phyloP scores from a whole-genome alignment of 2,329 filamentous ascomycete species.

The Beauveria medogensis region DNA sequence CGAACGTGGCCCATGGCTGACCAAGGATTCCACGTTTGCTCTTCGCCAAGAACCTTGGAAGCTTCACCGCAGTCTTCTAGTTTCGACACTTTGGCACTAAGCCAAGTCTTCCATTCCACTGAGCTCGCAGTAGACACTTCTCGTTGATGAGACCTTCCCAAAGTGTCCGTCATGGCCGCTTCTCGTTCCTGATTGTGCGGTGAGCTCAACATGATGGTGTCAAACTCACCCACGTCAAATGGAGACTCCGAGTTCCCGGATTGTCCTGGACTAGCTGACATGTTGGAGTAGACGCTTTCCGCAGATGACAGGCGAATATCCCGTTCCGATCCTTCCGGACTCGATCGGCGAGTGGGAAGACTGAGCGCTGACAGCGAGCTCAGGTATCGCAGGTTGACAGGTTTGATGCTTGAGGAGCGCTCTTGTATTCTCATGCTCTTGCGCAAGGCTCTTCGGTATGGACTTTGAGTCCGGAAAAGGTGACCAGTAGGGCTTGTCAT shows the following conservation, averaged over 20 bases:
- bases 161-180: not conserved
- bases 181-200: not conserved
- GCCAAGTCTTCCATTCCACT: conserved; percentile 47
- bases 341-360: conserved; percentile 32
- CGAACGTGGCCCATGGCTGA: conserved; percentile 33
- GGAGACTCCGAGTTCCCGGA: not conserved
- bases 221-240: not conserved
- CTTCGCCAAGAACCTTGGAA: conserved; percentile 7
- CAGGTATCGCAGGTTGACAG: conserved; percentile 27
- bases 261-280: conserved; percentile 16
- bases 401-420: conserved; percentile 14
- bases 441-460: conserved; percentile 45
- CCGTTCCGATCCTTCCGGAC: conserved; percentile 30
- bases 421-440: conserved; percentile 32
- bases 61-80: conserved; percentile 24
- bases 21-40: conserved; percentile 9
- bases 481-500: conserved; percentile 42
- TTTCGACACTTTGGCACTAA: conserved; percentile 43
- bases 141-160: conserved; percentile 22
- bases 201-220: not conserved
- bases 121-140: conserved; percentile 37
- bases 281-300: conserved; percentile 42
- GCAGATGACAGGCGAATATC: conserved; percentile 31
- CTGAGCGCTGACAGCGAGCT: conserved; percentile 32
- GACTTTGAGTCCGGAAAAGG: conserved; percentile 46